phyloP scores from a whole-genome alignment of 208 protist genomes.

The Acanthamoeba healyi region DNA sequence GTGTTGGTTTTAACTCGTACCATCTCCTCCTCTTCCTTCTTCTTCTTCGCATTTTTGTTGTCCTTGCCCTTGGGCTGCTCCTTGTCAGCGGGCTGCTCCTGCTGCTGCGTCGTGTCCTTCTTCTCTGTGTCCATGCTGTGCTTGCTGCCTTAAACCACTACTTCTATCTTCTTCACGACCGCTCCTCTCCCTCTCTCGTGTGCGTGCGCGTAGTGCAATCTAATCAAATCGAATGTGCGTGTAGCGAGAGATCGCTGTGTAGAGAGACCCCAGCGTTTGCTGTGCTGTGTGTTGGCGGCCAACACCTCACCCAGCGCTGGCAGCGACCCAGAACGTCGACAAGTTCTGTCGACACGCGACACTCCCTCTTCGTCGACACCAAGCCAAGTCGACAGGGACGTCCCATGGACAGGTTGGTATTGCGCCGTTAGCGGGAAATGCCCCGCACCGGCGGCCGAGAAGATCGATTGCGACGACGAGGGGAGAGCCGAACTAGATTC shows the following conservation, averaged over 20 bases:
- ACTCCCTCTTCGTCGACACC: too few species aligned
- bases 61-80: conserved; percentile 53
- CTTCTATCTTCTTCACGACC: background rate
- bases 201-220: background rate
- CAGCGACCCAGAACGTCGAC: background rate
- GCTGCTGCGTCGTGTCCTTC: conserved; percentile 35
- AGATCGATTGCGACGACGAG: too few species aligned
- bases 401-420: too few species aligned
- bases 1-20: background rate
- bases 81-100: conserved; percentile 1
- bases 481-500: background rate
- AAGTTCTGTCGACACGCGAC: background rate
- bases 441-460: too few species aligned
- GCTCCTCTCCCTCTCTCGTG: background rate
- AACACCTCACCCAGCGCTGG: conserved; percentile 15
- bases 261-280: background rate
- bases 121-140: conserved; percentile 58
- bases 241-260: background rate
- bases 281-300: too few species aligned
- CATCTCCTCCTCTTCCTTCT: conserved; percentile 46
- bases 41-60: conserved; percentile 24
- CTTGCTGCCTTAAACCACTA: background rate
- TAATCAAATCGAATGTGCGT: background rate
- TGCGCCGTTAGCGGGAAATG: too few species aligned
- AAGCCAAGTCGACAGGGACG: background rate